Evolutionary conservation across 352 stramenopile species (phyloP).

Genomic region (Phytopythium vexans): DNA sequence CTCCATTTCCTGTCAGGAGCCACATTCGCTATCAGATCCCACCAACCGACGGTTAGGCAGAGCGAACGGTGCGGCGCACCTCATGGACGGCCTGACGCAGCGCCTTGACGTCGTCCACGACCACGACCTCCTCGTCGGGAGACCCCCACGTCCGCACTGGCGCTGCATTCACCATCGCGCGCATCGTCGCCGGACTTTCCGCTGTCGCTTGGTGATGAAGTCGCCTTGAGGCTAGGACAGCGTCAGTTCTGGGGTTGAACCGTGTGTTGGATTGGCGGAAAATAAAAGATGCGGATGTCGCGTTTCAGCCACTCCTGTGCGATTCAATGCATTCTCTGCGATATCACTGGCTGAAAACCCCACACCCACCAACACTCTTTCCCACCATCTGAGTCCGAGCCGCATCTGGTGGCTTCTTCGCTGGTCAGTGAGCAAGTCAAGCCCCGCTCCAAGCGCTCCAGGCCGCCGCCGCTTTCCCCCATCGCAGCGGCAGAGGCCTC

Average conservation of each 20-base stretch:
- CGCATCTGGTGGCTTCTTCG: too few relatives aligned
- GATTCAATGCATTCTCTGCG: too few relatives aligned
- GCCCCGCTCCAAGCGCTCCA: too few relatives aligned
- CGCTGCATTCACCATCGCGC: slow-evolving; percentile 9
- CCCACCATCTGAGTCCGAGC: neutral
- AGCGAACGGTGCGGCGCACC: slow-evolving; percentile 11
- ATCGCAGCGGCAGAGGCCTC: too few relatives aligned
- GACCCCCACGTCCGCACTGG: slow-evolving; percentile 23
- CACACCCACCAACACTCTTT: slow-evolving; percentile 1
- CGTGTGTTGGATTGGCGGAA: too few relatives aligned
- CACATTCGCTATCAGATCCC: neutral
- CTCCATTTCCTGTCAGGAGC: slow-evolving; percentile 58
- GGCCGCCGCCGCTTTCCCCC: too few relatives aligned
- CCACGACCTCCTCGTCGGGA: slow-evolving; percentile 13
- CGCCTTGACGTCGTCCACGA: slow-evolving; percentile 59
- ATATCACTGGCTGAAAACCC: too few relatives aligned
- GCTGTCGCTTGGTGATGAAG: neutral
- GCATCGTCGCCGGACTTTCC: neutral
- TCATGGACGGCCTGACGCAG: slow-evolving; percentile 68
- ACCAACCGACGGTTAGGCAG: neutral
- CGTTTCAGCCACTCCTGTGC: too few relatives aligned
- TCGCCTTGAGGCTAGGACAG: neutral
- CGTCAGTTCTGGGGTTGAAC: too few relatives aligned
- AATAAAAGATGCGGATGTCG: too few relatives aligned
- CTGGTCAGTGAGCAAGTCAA: too few relatives aligned